Evolutionary conservation across 768 basidiomycete genomes (phyloP).

Genomic region (Harrya chromipes): DNA sequence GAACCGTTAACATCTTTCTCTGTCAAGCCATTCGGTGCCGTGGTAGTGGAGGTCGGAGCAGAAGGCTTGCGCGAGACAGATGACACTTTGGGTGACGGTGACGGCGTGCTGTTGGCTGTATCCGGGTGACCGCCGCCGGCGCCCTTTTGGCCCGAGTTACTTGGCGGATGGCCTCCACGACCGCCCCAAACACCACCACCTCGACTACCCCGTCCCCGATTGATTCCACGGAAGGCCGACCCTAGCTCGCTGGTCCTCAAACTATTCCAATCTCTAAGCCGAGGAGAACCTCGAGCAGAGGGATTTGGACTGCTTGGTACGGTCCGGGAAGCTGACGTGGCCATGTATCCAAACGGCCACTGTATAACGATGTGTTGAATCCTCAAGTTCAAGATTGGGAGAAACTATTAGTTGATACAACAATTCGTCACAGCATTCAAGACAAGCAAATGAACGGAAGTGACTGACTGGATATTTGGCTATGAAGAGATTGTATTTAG

Average conservation of each 20-base stretch:
- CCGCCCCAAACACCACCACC: constrained; percentile 25
- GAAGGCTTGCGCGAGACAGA: constrained; percentile 17
- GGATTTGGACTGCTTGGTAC: constrained; percentile 25
- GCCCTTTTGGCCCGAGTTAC: constrained; percentile 20
- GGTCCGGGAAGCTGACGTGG: constrained; percentile 37
- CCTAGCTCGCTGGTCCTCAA: constrained; percentile 42
- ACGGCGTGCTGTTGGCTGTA: constrained; percentile 14
- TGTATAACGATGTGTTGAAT: background rate
- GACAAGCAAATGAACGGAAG: background rate
- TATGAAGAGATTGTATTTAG: background rate
- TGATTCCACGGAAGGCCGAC: constrained; percentile 45
- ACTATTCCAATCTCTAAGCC: constrained; percentile 42
- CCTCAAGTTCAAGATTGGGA: constrained; percentile 1
- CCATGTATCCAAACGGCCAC: constrained; percentile 33
- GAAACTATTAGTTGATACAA: constrained; percentile 8
- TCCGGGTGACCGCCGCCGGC: constrained; percentile 21
- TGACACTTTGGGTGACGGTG: constrained; percentile 17
- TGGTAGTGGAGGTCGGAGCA: constrained; percentile 6
- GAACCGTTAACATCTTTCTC: constrained; percentile 22
- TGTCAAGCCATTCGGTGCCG: constrained; percentile 20
- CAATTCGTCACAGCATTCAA: constrained; percentile 11
- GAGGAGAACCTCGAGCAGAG: constrained; percentile 30
- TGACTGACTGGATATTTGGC: constrained; percentile 3
- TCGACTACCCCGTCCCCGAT: constrained; percentile 37
- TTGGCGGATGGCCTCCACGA: constrained; percentile 30